A percentile compares a stretch with the other conserved stretches of the same genome.
Conservation (phyloP, 2,329 filamentous ascomycete genomes). For the Epichloe festucae region DNA sequence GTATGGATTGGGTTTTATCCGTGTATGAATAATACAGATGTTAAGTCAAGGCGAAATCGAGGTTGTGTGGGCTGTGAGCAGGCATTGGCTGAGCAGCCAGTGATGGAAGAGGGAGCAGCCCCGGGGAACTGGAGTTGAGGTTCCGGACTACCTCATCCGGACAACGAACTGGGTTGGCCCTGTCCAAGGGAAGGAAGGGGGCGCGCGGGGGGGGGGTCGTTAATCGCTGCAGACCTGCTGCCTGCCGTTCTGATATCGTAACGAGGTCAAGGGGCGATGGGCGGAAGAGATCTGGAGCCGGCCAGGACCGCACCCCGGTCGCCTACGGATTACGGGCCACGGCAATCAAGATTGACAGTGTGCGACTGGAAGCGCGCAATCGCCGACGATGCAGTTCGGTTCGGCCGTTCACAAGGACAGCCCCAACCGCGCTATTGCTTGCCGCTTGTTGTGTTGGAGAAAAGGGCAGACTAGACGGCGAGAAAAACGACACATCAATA, state of each 20-base stretch:
- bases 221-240: not conserved
- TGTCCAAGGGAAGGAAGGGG: not conserved
- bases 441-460: too few species aligned
- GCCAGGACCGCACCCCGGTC: not conserved
- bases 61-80: not conserved
- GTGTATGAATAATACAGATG: not conserved
- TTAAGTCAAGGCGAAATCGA: not conserved
- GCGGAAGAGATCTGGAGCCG: not conserved
- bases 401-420: too few species aligned
- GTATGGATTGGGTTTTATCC: not conserved
- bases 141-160: slow-evolving; percentile 1
- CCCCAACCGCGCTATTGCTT: too few species aligned
- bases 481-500: too few species aligned
- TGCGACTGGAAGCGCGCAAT: too few species aligned
- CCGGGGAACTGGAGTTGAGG: not conserved
- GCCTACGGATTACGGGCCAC: too few species aligned
- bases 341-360: too few species aligned
- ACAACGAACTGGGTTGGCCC: not conserved
- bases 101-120: not conserved
- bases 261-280: not conserved
- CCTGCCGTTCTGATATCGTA: not conserved
- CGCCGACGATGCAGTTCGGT: too few species aligned
- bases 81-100: not conserved
- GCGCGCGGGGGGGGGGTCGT: not conserved
- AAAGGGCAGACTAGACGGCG: too few species aligned